These are phyloP conservation scores for Micractinium conductrix DNA, from an alignment of 139 green algal species.

Conservation along the genomic window DNA sequence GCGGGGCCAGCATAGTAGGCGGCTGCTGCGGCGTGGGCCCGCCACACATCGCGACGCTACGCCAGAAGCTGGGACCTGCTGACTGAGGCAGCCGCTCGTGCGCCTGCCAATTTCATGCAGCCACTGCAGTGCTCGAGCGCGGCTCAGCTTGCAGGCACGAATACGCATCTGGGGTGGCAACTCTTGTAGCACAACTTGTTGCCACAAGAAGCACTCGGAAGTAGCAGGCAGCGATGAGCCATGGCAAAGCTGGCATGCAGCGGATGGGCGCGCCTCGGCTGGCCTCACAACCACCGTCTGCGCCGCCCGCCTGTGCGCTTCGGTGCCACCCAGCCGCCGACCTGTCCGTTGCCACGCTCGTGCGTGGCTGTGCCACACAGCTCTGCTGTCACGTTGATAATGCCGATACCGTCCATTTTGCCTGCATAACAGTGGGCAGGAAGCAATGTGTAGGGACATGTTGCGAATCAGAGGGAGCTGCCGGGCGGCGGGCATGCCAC, in stretches of 20 bases:
- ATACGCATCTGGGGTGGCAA: not conserved
- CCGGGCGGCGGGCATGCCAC: no score
- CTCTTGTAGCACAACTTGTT: not conserved
- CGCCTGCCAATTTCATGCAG: no score
- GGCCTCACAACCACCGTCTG: not conserved
- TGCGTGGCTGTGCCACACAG: not conserved
- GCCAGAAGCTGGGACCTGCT: not conserved
- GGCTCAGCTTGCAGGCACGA: not conserved
- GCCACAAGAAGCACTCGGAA: no score
- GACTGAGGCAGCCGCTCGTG: no score
- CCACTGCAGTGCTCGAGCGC: no score
- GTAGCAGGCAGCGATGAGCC: not conserved
- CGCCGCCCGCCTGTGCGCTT: not conserved
- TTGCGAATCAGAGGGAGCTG: no score
- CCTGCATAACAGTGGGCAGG: no score
- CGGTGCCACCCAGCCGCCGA: constrained; percentile 12
- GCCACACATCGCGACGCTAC: constrained; percentile 46
- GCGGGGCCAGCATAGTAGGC: constrained; percentile 61
- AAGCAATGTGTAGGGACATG: no score
- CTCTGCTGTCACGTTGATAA: not conserved
- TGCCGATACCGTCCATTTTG: constrained; percentile 1
- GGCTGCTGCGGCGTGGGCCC: constrained; percentile 73
- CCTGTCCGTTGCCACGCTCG: not conserved
- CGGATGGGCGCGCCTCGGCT: no score
- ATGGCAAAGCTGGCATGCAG: not conserved